Base-by-base conservation (phyloP, 805 yeast genomes). In the Wickerhamiella brachini region DNA sequence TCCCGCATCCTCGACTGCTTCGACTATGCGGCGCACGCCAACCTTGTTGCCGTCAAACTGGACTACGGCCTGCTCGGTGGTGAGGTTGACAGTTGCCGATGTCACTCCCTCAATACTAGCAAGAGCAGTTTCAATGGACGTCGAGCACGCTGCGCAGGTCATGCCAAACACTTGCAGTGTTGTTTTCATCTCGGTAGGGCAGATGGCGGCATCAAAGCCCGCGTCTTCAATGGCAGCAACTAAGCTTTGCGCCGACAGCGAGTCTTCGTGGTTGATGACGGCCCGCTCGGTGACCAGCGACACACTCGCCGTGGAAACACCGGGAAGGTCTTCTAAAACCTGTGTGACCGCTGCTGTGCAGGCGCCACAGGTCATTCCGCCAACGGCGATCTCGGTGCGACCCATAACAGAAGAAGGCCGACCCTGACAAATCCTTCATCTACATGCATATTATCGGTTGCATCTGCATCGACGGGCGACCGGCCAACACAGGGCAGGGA, bases 351-450 rank as follows among this genome's bases (percentile, higher is more conserved):
- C 70, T 1, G 81, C 72, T 0, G 84, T 75, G 63, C 97, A 90
- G 1, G 95, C 76, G 1, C 93, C 82, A 62, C 97, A 90, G 1
- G 97, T 89, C 97, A 89, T 90, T 2, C 97, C 97, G 15, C 68
- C 65, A 1, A 83, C 68, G 3, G 64, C 50, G 44, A 66, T 48
- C 44, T 56, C 58, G 29, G 59, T 26, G 12, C 44, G 54, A 15
- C 38, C 44, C 44, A 41, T 41, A 41, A 12, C 8, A n/a, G 20
- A 37, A 37, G 41, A 37, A 37, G 20, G 18, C 41, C 41, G 20
- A 20, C 5, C 20, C 41, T 37, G 41, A 37, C 41, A 37, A 37
- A 37, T 15, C 41, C 41, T 29, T 15, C 41, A 37, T 37, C 41
- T 37, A 37, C 20, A 17, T 37, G 41, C 41, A 37, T 15, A 37